Evolutionary conservation across 148 eudicot species (phyloP).

Genomic region (Cornus florida): DNA sequence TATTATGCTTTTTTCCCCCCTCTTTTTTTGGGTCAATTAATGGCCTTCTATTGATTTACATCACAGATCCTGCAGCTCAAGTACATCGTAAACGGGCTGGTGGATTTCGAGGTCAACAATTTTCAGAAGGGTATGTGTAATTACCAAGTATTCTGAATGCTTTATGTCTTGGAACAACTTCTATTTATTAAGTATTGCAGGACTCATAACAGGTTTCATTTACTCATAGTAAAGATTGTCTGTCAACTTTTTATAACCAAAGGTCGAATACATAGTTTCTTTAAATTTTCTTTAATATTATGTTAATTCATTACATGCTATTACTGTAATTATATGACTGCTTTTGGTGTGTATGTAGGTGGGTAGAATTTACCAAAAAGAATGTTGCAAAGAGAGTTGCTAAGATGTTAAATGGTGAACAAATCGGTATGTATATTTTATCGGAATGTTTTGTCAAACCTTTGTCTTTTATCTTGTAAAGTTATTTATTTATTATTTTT

Average conservation of each 20-base stretch:
- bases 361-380: constrained; percentile 89
- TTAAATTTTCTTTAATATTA: neutral
- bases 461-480: neutral
- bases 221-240: neutral
- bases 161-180: neutral
- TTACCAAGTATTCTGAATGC: neutral
- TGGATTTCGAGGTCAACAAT: constrained; percentile 80
- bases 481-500: neutral
- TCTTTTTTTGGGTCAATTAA: neutral
- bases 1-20: neutral
- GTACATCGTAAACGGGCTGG: constrained; percentile 59
- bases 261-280: neutral
- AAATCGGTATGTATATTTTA: constrained; percentile 54
- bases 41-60: neutral
- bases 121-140: constrained; percentile 77
- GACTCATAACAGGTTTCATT: neutral
- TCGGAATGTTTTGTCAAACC: neutral
- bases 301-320: neutral
- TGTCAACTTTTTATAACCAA: neutral
- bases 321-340: constrained; percentile 2
- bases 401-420: constrained; percentile 72
- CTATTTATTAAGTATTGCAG: neutral
- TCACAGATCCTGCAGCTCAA: constrained; percentile 59
- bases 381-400: constrained; percentile 78
- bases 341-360: constrained; percentile 49